phyloP scores from a whole-genome alignment of 2,329 filamentous ascomycete genomes.

The Hymenotorrendiella dingleyae region DNA sequence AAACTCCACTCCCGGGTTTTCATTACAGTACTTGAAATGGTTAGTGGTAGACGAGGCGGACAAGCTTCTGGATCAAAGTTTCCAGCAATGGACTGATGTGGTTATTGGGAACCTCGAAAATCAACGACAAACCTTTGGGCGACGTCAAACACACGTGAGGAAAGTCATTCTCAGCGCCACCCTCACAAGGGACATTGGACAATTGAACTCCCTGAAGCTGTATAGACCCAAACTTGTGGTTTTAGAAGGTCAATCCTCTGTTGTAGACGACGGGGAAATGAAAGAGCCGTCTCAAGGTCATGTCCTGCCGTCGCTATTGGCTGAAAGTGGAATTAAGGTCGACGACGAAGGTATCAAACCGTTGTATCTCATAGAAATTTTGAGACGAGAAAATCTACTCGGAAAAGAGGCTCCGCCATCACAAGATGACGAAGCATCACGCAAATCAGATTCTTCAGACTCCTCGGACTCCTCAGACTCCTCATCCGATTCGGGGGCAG shows the following conservation, averaged over 20 bases:
- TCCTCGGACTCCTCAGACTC: slow-evolving; percentile 27
- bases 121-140: slow-evolving; percentile 10
- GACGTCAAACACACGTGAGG: slow-evolving; percentile 41
- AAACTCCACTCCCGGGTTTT: slow-evolving; percentile 76
- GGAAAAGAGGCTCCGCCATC: slow-evolving; percentile 8
- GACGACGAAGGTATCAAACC: slow-evolving; percentile 69
- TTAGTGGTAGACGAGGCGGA: slow-evolving; percentile 92
- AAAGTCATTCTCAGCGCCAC: slow-evolving; percentile 90
- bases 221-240: slow-evolving; percentile 69
- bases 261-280: slow-evolving; percentile 22
- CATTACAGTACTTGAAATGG: slow-evolving; percentile 74
- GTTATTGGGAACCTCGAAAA: slow-evolving; percentile 53
- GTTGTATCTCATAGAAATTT: slow-evolving; percentile 73
- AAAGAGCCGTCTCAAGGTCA: slow-evolving; percentile 40
- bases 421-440: slow-evolving; percentile 17
- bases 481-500: slow-evolving; percentile 19
- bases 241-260: slow-evolving; percentile 48
- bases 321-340: slow-evolving; percentile 63
- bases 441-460: not conserved
- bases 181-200: slow-evolving; percentile 79
- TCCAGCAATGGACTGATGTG: slow-evolving; percentile 80
- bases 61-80: slow-evolving; percentile 83
- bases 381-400: slow-evolving; percentile 51
- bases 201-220: slow-evolving; percentile 68
- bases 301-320: slow-evolving; percentile 56